A percentile compares a stretch with the other conserved stretches of the same genome.
These are phyloP conservation scores for Cucurbita pepo DNA, from an alignment of 306 rosid species.

Conservation along the genomic window DNA sequence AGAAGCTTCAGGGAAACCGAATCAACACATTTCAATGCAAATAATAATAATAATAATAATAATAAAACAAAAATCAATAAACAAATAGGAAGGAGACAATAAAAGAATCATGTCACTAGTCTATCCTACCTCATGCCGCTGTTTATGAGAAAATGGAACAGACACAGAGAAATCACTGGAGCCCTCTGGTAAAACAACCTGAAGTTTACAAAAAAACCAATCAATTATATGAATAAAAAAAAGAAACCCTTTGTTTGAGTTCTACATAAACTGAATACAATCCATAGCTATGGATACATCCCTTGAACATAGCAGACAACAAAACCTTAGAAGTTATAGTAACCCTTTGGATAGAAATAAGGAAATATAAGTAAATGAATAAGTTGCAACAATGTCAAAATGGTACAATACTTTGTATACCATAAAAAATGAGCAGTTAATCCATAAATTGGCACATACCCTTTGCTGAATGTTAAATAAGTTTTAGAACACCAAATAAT, in stretches of 20 bases:
- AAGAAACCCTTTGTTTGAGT: background rate
- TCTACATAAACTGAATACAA: slow-evolving; percentile 3
- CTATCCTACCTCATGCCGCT: slow-evolving; percentile 55
- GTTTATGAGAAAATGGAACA: slow-evolving; percentile 64
- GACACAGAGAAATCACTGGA: slow-evolving; percentile 56
- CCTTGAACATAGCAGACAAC: background rate
- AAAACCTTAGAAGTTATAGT: background rate
- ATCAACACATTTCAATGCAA: background rate
- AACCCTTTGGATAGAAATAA: background rate
- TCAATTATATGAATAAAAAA: background rate
- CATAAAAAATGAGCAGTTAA: background rate
- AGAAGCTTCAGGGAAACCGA: background rate
- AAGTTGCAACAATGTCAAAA: background rate
- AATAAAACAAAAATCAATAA: background rate
- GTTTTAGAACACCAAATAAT: background rate
- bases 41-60: background rate
- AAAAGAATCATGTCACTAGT: background rate
- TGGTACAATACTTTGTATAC: background rate
- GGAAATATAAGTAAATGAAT: background rate
- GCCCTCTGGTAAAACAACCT: slow-evolving; percentile 99
- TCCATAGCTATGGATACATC: background rate
- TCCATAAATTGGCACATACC: background rate
- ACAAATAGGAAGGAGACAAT: background rate
- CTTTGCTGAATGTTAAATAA: background rate
- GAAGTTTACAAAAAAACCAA: slow-evolving; percentile 19